These are phyloP conservation scores for Termitomyces sp. DNA, from an alignment of 768 basidiomycete genomes.

Conservation along the genomic window DNA sequence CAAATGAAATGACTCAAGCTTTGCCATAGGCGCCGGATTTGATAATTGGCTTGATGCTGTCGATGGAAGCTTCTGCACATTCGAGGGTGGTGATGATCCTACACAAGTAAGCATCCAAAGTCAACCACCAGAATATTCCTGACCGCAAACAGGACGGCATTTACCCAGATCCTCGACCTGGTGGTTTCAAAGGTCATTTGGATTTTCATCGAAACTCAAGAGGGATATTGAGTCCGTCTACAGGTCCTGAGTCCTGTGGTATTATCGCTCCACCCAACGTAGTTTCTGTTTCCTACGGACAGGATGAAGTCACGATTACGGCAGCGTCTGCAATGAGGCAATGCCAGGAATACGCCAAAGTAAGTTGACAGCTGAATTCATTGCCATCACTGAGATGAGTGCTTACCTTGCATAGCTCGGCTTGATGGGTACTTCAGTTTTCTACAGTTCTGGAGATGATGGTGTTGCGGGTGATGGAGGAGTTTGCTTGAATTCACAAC, in stretches of 20 bases:
- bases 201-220: neutral
- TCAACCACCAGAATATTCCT: neutral
- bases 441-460: constrained; percentile 54
- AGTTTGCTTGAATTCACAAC: constrained; percentile 37
- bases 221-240: neutral
- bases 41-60: constrained; percentile 46
- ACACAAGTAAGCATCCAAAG: constrained; percentile 14
- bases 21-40: constrained; percentile 33
- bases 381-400: neutral
- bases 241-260: constrained; percentile 32
- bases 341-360: constrained; percentile 42
- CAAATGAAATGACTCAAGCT: neutral
- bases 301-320: constrained; percentile 35
- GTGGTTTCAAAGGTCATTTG: constrained; percentile 11
- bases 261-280: constrained; percentile 35
- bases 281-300: constrained; percentile 37
- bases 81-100: constrained; percentile 40
- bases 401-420: constrained; percentile 34
- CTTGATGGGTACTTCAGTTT: constrained; percentile 50
- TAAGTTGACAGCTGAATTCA: neutral
- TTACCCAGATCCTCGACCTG: constrained; percentile 10
- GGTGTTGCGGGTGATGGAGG: constrained; percentile 16
- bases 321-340: constrained; percentile 36
- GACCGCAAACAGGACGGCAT: constrained; percentile 18
- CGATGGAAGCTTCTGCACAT: constrained; percentile 38